phyloP scores from a whole-genome alignment of 371 early-diverging fungal genomes.

The Paraphysoderma sedebokerense region DNA sequence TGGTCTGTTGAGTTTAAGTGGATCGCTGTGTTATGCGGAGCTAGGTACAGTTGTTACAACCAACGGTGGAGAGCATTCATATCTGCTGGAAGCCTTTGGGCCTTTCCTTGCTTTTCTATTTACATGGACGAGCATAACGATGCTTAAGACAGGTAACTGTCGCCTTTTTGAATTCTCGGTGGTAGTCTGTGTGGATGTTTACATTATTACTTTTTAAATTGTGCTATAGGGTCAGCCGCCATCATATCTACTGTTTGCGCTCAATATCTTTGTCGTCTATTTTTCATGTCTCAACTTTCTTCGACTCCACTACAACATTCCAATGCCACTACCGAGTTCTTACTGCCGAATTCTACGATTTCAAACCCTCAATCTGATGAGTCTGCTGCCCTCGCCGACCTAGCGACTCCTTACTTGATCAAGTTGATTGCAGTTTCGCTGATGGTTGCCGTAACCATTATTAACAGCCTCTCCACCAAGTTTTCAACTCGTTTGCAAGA shows the following conservation, averaged over 20 bases:
- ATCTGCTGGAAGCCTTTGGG: conserved; percentile 17
- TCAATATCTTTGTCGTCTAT: conserved; percentile 28
- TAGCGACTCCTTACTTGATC: conserved; percentile 11
- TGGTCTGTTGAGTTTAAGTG: conserved; percentile 31
- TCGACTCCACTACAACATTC: too few relatives aligned
- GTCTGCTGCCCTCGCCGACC: background rate
- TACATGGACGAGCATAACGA: conserved; percentile 15
- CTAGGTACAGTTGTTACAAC: conserved; percentile 39
- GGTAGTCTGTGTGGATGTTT: conserved; percentile 16
- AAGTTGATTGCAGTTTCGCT: conserved; percentile 16
- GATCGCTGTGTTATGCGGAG: conserved; percentile 41
- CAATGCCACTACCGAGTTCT: too few relatives aligned
- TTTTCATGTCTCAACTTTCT: conserved; percentile 7
- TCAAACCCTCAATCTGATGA: background rate
- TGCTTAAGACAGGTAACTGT: conserved; percentile 14
- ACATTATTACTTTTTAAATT: conserved; percentile 13
- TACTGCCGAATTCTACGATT: background rate
- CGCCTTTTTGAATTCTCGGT: conserved; percentile 7
- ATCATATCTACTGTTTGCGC: conserved; percentile 35
- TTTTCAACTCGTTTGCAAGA: conserved; percentile 8
- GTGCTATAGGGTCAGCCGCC: conserved; percentile 27
- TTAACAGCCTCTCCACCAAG: conserved; percentile 17
- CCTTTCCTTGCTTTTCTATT: conserved; percentile 20
- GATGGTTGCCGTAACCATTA: conserved; percentile 15
- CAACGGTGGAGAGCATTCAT: conserved; percentile 27